These are phyloP conservation scores for Chlamydomonas urium DNA, from an alignment of 139 green algal genomes.

Conservation along the genomic window DNA sequence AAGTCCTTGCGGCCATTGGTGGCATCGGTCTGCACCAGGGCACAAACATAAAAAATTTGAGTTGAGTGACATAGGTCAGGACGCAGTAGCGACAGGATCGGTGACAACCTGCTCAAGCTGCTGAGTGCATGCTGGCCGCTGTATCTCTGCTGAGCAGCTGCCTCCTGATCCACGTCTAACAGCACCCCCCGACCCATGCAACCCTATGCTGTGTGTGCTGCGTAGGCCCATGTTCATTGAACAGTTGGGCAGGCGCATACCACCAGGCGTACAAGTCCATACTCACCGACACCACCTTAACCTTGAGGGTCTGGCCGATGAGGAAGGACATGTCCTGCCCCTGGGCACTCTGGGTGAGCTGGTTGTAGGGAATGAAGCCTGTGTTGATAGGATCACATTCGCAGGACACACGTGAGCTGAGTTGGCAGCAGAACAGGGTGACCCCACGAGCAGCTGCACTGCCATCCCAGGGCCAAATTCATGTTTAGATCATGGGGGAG, in stretches of 20 bases:
- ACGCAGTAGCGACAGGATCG: neutral
- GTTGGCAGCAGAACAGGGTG: neutral
- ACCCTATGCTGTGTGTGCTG: neutral
- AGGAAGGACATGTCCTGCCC: conserved; percentile 17
- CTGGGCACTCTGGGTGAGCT: conserved; percentile 11
- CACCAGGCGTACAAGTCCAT: neutral
- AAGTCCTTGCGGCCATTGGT: conserved; percentile 22
- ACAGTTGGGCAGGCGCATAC: neutral
- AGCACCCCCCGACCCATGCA: neutral
- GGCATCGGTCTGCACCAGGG: neutral
- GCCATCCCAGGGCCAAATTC: too few species aligned
- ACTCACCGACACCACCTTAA: conserved; percentile 16
- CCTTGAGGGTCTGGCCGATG: conserved; percentile 9
- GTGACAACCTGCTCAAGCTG: neutral
- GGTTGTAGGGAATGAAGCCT: conserved; percentile 33
- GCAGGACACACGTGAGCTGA: neutral
- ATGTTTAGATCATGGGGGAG: too few species aligned
- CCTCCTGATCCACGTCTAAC: neutral
- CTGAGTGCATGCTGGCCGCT: neutral
- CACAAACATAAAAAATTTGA: too few species aligned
- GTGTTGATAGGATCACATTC: neutral
- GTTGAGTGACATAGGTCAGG: too few species aligned
- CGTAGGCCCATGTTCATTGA: neutral
- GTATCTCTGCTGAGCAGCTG: neutral
- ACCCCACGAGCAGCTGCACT: neutral